Evolutionary conservation across 2,329 filamentous ascomycete species (phyloP).

Genomic region (Ceratocystiopsis minuta): DNA sequence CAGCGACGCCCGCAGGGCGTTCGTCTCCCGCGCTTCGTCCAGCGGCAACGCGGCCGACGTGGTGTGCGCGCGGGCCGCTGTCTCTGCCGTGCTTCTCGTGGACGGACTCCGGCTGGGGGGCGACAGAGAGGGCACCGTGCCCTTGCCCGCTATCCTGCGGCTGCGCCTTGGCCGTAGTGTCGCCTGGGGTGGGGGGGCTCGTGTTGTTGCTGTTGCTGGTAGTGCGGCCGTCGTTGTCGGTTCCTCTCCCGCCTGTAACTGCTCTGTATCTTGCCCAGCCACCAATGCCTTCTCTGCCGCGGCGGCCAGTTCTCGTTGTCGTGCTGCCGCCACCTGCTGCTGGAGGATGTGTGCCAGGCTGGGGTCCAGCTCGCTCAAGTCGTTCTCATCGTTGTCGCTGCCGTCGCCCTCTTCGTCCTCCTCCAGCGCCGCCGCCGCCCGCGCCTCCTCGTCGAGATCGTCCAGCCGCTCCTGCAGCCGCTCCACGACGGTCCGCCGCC

Average conservation of each 20-base stretch:
- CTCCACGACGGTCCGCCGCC: conserved; percentile 49
- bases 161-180: neutral
- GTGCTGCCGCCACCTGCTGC: conserved; percentile 9
- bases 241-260: too few species aligned
- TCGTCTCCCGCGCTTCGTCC: neutral
- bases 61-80: conserved; percentile 1
- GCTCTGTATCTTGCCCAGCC: too few species aligned
- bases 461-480: conserved; percentile 45
- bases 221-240: neutral
- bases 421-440: conserved; percentile 9
- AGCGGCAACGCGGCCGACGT: conserved; percentile 8
- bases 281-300: neutral
- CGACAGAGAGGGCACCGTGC: neutral
- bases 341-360: conserved; percentile 31
- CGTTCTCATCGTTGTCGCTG: conserved; percentile 19
- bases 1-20: conserved; percentile 12
- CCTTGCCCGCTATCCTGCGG: neutral
- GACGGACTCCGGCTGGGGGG: neutral
- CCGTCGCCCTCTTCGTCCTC: conserved; percentile 21
- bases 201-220: neutral
- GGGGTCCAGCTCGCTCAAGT: conserved; percentile 34
- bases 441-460: conserved; percentile 46
- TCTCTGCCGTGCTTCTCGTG: neutral
- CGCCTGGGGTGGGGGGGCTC: neutral
- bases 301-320: neutral